Base-by-base conservation (phyloP, 1,284 basidiomycete species). In the Filobasidium uniguttulatum region DNA sequence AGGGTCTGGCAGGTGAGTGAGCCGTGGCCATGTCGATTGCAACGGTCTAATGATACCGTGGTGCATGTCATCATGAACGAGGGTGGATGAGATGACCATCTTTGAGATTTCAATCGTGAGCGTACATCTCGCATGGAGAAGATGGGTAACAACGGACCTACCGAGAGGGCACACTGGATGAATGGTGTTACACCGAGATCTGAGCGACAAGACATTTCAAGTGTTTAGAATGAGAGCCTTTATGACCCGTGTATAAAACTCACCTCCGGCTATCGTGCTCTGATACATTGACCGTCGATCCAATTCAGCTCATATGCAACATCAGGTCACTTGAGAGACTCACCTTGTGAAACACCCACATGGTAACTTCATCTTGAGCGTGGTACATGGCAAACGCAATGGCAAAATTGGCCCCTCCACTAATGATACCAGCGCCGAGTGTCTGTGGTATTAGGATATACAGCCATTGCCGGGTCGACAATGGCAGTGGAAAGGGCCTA, bases 61-160 rank as follows among this genome's bases (percentile, higher is more conserved):
- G 50, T 71, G 69, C 22, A 71, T 40, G 52, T 71, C 69, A 43
- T 67, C 67, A 52, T 69, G 69, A 6, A 71, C 68, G 23, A 71
- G 62, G 0, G 67, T 67, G 17, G 48, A 58, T 9, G 68, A 63
- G 56, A 70, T 70, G 54, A 69, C 52, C 67, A 71, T 69, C 22
- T 64, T 63, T 8, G 57, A 59, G 44, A 60, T 48, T 23, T 14
- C 15, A 15, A 37, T 20, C 17, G 20, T 41, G 49, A 19, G 3
- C 15, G 30, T 5, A 20, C n/a, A 14, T 1, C n/a, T 17, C 29
- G 17, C 33, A 2, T 12, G 8, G 36, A 38, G 36, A 38, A 20
- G 10, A 10, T n/a, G n/a, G n/a, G n/a, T n/a, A n/a, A n/a, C n/a
- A 38, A 38, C 15, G 3, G 1, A 53, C 54, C 26, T n/a, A 55